Conservation (phyloP, 176 grass and related monocot species). For the Zizania latifolia region DNA sequence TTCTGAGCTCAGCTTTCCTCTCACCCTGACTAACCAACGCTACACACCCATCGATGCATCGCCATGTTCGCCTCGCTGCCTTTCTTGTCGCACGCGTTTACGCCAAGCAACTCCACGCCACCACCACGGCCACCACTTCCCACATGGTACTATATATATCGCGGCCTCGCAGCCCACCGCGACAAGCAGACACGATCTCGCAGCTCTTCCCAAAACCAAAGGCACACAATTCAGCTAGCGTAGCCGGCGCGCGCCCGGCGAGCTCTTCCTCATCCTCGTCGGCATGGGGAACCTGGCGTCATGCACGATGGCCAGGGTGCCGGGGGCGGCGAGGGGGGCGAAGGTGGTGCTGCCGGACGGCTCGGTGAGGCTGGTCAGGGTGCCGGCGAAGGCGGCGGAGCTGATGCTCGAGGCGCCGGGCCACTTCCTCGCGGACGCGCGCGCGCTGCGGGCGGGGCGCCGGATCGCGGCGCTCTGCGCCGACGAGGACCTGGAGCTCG, state of each 20-base stretch:
- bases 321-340: background rate
- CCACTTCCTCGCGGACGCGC: slow-evolving; percentile 60
- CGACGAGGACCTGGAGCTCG: slow-evolving; percentile 66
- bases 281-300: slow-evolving; percentile 85
- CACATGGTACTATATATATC: slow-evolving; percentile 23
- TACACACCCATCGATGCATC: background rate
- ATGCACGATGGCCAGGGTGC: slow-evolving; percentile 40
- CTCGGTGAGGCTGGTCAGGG: slow-evolving; percentile 22
- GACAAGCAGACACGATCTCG: background rate
- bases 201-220: background rate
- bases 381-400: slow-evolving; percentile 54
- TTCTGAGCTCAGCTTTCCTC: background rate
- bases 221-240: background rate
- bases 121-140: background rate
- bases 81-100: slow-evolving; percentile 33
- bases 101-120: background rate
- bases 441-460: slow-evolving; percentile 47
- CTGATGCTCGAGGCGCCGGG: slow-evolving; percentile 82
- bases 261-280: background rate
- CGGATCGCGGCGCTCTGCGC: slow-evolving; percentile 54
- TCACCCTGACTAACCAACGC: background rate
- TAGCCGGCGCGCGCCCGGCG: no score
- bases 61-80: slow-evolving; percentile 4
- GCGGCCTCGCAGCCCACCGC: background rate
- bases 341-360: slow-evolving; percentile 68